Evolutionary conservation across 1,139 yeast species (phyloP).

Genomic region (Lodderomyces metapsilosis): DNA sequence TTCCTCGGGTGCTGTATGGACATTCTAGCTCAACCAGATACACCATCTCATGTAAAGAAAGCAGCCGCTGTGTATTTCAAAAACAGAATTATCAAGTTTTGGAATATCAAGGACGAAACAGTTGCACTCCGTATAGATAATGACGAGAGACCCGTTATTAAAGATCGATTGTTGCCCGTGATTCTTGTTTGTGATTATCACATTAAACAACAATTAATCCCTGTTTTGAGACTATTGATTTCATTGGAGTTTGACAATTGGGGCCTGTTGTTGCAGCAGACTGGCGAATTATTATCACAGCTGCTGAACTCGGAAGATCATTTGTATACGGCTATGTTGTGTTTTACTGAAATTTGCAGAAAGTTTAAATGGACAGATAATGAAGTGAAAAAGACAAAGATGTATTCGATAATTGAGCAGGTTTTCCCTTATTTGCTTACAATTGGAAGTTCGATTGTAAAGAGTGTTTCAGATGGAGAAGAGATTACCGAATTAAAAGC

Average conservation of each 20-base stretch:
- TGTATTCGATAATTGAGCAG: slow-evolving; percentile 60
- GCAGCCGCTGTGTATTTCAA: slow-evolving; percentile 90
- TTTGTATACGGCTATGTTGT: slow-evolving; percentile 73
- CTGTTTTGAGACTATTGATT: slow-evolving; percentile 67
- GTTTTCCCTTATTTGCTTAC: slow-evolving; percentile 70
- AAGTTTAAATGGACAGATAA: slow-evolving; percentile 77
- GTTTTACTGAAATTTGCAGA: slow-evolving; percentile 72
- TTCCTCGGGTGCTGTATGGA: slow-evolving; percentile 84
- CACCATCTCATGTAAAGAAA: slow-evolving; percentile 56
- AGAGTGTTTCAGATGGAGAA: slow-evolving; percentile 23
- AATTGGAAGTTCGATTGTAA: slow-evolving; percentile 59
- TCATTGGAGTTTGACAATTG: slow-evolving; percentile 66
- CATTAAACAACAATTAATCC: slow-evolving; percentile 61
- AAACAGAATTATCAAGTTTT: slow-evolving; percentile 64
- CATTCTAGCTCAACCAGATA: slow-evolving; percentile 49
- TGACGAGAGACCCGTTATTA: slow-evolving; percentile 72
- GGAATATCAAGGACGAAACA: slow-evolving; percentile 41
- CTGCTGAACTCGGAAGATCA: slow-evolving; percentile 36
- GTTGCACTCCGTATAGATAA: slow-evolving; percentile 41
- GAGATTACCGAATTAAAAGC: slow-evolving; percentile 50
- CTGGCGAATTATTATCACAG: slow-evolving; percentile 55
- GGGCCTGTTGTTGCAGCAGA: slow-evolving; percentile 61
- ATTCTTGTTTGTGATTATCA: slow-evolving; percentile 44
- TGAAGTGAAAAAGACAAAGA: slow-evolving; percentile 47
- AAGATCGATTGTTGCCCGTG: slow-evolving; percentile 54